Evolutionary conservation across 2,329 filamentous ascomycete genomes (phyloP), one percentile per base, ranked within the genome.

Genomic region (Piedraia hortae): DNA sequence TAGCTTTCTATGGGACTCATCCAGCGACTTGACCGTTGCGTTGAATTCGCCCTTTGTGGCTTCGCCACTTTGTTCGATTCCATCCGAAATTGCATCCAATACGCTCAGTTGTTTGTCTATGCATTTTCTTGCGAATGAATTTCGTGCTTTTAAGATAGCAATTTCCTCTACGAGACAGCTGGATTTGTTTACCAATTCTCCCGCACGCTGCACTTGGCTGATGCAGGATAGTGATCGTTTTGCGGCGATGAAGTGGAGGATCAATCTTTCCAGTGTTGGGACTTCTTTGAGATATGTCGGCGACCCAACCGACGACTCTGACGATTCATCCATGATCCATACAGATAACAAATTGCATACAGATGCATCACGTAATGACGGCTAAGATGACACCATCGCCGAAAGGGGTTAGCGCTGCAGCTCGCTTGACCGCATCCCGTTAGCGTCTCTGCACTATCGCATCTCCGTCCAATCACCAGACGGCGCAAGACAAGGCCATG

Each of bases 191-290:
- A 85, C 71, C 25, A 91, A 66, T 37, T 88, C 72, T 39, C 85
- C 80, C 31, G 78, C 80, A 27, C 74, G 72, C 41, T 74, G 68
- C 22, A 91, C 75, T 29, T 73, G 66, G 18, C 57, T 63, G 42
- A 88, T 78, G 6, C 77, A 77, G 9, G 72, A 73, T 4, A 93
- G 59, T 1, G 80, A 80, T 19, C 75, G 65, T 43, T 91, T 91
- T 5, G 82, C 73, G 14, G 71, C 68, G 18, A 91, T 63, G 16
- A 91, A 68, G 46, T 89, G 67, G 23, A 65, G 61, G 25, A 91
- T 73, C 19, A 93, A 63, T 12, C 63, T 65, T 34, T 89, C 75
- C 37, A 89, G 60, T 12, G 44, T 44, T 14, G 49, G 47, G 14
- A 44, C 37, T 21, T 43, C 43, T 21, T 45, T 37, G 26, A 45